Conservation (phyloP, 2,329 filamentous ascomycete genomes). For the Ascochyta koolunga region DNA sequence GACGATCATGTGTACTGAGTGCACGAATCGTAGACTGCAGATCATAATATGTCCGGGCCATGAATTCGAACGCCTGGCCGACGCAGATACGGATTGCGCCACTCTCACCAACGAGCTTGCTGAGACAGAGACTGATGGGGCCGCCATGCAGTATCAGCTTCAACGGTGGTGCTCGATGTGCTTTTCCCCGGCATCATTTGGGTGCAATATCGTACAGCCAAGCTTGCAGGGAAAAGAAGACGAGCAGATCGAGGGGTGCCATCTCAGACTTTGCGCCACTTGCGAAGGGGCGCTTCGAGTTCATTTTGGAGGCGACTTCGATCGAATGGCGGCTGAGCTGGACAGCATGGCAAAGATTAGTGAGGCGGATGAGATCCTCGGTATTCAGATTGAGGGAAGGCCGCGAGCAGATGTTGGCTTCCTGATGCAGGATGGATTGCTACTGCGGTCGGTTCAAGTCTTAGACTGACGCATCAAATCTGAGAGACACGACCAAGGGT, state of each 20-base stretch:
- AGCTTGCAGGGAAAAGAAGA: slow-evolving; percentile 10
- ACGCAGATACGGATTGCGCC: slow-evolving; percentile 3
- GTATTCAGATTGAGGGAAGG: slow-evolving; percentile 7
- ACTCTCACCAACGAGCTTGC: slow-evolving; percentile 19
- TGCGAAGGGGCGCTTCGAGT: slow-evolving; percentile 23
- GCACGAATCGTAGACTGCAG: slow-evolving; percentile 29
- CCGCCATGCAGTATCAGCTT: slow-evolving; percentile 20
- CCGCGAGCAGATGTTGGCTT: slow-evolving; percentile 38
- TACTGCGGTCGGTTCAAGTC: slow-evolving; percentile 19
- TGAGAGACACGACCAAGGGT: no score
- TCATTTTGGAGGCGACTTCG: slow-evolving; percentile 6
- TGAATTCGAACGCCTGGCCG: slow-evolving; percentile 10
- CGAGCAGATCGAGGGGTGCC: slow-evolving; percentile 29
- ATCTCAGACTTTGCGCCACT: slow-evolving; percentile 30
- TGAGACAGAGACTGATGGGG: slow-evolving; percentile 13
- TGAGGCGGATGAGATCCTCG: slow-evolving; percentile 13
- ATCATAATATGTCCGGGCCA: slow-evolving; percentile 31
- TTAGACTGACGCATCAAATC: neutral
- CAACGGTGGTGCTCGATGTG: slow-evolving; percentile 42
- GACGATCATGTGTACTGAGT: slow-evolving; percentile 36
- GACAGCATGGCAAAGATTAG: slow-evolving; percentile 27
- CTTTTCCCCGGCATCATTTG: slow-evolving; percentile 28
- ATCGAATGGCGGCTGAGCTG: slow-evolving; percentile 19
- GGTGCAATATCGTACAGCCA: slow-evolving; percentile 24
- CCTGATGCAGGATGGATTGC: slow-evolving; percentile 25